Evolutionary conservation across 2,329 filamentous ascomycete genomes (phyloP).

Genomic region (Exophiala mesophila): DNA sequence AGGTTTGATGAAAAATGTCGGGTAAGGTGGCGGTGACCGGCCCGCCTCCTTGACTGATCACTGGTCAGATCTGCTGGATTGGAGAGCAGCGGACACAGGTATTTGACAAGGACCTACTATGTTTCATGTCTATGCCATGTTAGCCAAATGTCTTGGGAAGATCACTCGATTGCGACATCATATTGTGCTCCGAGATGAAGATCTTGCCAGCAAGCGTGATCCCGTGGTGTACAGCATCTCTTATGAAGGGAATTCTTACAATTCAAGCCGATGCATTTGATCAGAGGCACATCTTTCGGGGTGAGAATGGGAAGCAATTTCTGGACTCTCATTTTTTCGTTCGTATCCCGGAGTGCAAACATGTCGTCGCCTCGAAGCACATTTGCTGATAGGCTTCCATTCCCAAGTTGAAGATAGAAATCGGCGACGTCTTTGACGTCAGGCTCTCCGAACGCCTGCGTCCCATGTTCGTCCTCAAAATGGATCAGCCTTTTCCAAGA

Average conservation of each 20-base stretch:
- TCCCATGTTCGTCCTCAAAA: background rate
- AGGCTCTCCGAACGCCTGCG: slow-evolving; percentile 1
- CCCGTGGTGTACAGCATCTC: no score
- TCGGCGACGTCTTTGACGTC: background rate
- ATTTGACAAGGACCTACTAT: slow-evolving; percentile 14
- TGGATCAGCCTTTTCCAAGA: background rate
- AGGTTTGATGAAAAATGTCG: slow-evolving; percentile 38
- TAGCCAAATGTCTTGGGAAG: no score
- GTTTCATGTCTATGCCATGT: no score
- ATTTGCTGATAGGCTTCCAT: background rate
- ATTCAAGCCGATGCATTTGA: slow-evolving; percentile 16
- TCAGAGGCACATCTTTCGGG: slow-evolving; percentile 10
- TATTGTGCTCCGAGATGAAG: no score
- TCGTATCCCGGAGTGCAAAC: background rate
- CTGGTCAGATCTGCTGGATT: background rate
- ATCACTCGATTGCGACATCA: no score
- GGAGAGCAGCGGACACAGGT: no score
- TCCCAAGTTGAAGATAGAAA: background rate
- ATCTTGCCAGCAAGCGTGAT: no score
- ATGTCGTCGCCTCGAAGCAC: background rate
- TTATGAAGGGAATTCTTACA: no score
- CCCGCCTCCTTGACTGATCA: slow-evolving; percentile 35
- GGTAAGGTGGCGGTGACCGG: slow-evolving; percentile 35
- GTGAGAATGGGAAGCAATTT: background rate
- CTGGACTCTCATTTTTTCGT: background rate